Percentiles rank a stretch among this genome's conserved stretches.
These are phyloP conservation scores for Monilinia polystroma DNA, from an alignment of 2,329 filamentous ascomycete species.

Conservation along the genomic window DNA sequence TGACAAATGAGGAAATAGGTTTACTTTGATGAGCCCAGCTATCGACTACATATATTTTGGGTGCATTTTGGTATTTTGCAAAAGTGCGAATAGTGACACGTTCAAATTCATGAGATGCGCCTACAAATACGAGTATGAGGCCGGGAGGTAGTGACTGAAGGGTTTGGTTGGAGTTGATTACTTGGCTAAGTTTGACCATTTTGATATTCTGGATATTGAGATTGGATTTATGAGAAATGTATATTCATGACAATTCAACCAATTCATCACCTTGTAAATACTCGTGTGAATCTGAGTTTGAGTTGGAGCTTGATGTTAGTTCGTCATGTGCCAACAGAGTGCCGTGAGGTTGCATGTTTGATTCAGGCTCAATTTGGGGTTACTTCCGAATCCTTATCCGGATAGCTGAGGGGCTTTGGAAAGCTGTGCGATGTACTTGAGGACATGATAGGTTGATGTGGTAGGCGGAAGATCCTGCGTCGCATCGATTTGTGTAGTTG, in stretches of 20 bases:
- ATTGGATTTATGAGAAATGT: not conserved
- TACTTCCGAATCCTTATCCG: not conserved
- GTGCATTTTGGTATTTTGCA: not conserved
- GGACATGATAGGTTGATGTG: not conserved
- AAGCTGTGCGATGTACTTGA: not conserved
- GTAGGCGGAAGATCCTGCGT: not conserved
- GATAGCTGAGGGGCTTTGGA: not conserved
- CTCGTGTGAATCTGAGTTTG: not conserved
- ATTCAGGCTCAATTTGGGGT: not conserved
- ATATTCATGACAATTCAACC: not conserved
- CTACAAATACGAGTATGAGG: not conserved
- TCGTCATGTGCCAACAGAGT: not conserved
- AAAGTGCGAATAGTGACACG: not conserved
- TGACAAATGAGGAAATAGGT: not conserved
- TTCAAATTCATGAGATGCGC: constrained; percentile 5
- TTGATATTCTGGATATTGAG: too few relatives aligned
- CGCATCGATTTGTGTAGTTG: not conserved
- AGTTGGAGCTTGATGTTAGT: not conserved
- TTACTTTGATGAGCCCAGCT: not conserved
- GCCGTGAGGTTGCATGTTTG: not conserved
- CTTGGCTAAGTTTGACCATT: not conserved
- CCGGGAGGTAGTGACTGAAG: not conserved
- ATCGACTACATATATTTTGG: constrained; percentile 6
- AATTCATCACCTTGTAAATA: not conserved
- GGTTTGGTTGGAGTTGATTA: constrained; percentile 8